Evolutionary conservation across 371 early-diverging fungal species (phyloP).

Genomic region (Gilbertella persicaria): DNA sequence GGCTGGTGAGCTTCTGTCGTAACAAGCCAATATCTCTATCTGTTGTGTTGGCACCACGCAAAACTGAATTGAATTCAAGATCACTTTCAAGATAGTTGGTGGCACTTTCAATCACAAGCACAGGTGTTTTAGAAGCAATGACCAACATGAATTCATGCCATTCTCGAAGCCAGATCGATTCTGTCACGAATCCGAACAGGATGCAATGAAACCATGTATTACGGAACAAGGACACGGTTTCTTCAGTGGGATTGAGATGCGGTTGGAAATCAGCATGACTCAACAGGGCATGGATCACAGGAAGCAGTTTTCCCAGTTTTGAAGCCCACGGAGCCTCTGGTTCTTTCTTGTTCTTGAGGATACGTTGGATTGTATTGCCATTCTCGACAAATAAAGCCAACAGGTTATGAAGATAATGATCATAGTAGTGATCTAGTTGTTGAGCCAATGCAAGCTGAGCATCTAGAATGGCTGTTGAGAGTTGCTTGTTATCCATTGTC

Average conservation of each 20-base stretch:
- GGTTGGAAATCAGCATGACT: constrained; percentile 63
- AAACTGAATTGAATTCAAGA: constrained; percentile 83
- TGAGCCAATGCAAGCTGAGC: constrained; percentile 53
- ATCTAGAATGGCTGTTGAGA: constrained; percentile 34
- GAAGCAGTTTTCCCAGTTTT: constrained; percentile 69
- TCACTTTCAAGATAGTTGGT: constrained; percentile 89
- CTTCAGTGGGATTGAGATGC: constrained; percentile 62
- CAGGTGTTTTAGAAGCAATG: constrained; percentile 87
- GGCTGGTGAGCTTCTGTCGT: constrained; percentile 35
- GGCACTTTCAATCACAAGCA: constrained; percentile 72
- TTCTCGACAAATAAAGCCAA: constrained; percentile 72
- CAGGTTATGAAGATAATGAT: constrained; percentile 55
- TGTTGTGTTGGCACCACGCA: constrained; percentile 64
- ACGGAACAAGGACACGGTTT: constrained; percentile 72
- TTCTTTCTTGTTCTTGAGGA: constrained; percentile 53
- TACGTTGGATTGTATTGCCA: constrained; percentile 64
- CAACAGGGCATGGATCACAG: constrained; percentile 65
- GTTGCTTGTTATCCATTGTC: constrained; percentile 46
- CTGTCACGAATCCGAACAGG: constrained; percentile 73
- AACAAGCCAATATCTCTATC: constrained; percentile 51
- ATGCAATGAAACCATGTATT: constrained; percentile 92
- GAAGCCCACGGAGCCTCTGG: constrained; percentile 53
- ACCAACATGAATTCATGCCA: constrained; percentile 69
- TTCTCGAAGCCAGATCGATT: constrained; percentile 77
- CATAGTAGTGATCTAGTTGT: constrained; percentile 61